phyloP scores from a whole-genome alignment of 768 basidiomycete genomes.

The Russula earlei region DNA sequence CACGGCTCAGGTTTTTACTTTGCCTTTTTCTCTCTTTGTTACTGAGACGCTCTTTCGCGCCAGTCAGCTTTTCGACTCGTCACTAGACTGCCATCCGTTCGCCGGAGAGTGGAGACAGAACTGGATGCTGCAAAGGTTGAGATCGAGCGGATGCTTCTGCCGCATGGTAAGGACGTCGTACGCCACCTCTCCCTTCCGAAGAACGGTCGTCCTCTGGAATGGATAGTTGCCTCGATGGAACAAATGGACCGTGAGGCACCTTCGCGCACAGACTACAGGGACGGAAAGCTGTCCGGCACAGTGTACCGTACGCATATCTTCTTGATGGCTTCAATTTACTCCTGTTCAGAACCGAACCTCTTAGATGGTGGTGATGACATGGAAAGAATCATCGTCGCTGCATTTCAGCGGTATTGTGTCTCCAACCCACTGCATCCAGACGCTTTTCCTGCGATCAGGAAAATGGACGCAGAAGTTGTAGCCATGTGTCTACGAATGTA shows the following conservation, averaged over 20 bases:
- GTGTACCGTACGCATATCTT: constrained; percentile 60
- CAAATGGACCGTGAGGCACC: constrained; percentile 60
- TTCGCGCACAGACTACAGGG: constrained; percentile 43
- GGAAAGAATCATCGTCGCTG: constrained; percentile 66
- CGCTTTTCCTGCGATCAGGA: constrained; percentile 83
- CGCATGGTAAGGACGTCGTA: constrained; percentile 49
- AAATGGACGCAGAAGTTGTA: constrained; percentile 96
- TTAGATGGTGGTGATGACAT: constrained; percentile 79
- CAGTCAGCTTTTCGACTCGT: constrained; percentile 49
- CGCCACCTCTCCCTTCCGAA: constrained; percentile 60
- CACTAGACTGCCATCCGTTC: constrained; percentile 52
- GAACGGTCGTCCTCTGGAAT: constrained; percentile 54
- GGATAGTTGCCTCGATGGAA: constrained; percentile 73
- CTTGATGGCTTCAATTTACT: not conserved
- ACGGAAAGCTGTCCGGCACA: constrained; percentile 74
- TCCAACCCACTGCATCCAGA: constrained; percentile 91
- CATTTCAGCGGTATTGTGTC: constrained; percentile 73
- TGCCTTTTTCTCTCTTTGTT: not conserved
- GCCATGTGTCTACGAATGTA: constrained; percentile 81
- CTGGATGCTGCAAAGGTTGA: constrained; percentile 54
- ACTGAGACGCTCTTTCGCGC: not conserved
- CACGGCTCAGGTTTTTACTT: constrained; percentile 39
- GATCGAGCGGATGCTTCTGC: constrained; percentile 61
- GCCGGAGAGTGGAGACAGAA: constrained; percentile 50
- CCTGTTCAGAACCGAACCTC: not conserved